Percentiles rank a stretch among this genome's conserved stretches.
Conservation (phyloP, 495 filamentous ascomycete species). For the Extremus antarcticus region DNA sequence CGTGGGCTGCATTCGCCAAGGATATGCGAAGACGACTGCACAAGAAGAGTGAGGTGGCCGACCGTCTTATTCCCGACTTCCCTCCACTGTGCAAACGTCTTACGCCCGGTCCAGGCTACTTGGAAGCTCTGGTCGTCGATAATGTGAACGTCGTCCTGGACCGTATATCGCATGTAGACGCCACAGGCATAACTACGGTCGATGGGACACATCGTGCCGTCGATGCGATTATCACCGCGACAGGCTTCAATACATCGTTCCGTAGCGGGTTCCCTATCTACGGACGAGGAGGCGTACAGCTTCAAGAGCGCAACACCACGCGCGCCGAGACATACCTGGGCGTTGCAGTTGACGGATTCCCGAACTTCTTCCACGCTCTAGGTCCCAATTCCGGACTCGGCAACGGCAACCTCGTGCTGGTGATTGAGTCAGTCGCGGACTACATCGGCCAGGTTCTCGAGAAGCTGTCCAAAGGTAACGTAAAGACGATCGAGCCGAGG, state of each 20-base stretch:
- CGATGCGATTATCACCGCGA: slow-evolving; percentile 19
- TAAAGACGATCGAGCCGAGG: slow-evolving; percentile 5
- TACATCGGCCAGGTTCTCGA: slow-evolving; percentile 4
- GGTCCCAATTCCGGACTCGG: slow-evolving; percentile 8
- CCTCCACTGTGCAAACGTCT: not conserved
- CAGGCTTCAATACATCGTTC: slow-evolving; percentile 19
- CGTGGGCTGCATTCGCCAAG: not conserved
- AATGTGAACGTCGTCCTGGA: slow-evolving; percentile 24
- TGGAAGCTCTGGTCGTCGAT: too few species aligned
- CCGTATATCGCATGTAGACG: slow-evolving; percentile 29
- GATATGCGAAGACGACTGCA: not conserved
- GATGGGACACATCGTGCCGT: slow-evolving; percentile 32
- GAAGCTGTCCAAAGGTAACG: slow-evolving; percentile 1
- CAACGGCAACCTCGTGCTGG: slow-evolving; percentile 4
- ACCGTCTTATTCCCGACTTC: not conserved
- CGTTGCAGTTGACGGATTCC: slow-evolving; percentile 17
- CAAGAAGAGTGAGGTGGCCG: not conserved
- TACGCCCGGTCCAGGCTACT: too few species aligned
- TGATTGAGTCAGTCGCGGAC: slow-evolving; percentile 5
- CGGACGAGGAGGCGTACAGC: slow-evolving; percentile 1
- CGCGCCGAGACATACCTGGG: slow-evolving; percentile 33
- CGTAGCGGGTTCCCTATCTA: slow-evolving; percentile 25
- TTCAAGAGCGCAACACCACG: slow-evolving; percentile 22
- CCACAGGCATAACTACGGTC: slow-evolving; percentile 35
- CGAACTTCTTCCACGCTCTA: slow-evolving; percentile 10